phyloP scores from a whole-genome alignment of 768 basidiomycete genomes.

The Tylopilus sp. region DNA sequence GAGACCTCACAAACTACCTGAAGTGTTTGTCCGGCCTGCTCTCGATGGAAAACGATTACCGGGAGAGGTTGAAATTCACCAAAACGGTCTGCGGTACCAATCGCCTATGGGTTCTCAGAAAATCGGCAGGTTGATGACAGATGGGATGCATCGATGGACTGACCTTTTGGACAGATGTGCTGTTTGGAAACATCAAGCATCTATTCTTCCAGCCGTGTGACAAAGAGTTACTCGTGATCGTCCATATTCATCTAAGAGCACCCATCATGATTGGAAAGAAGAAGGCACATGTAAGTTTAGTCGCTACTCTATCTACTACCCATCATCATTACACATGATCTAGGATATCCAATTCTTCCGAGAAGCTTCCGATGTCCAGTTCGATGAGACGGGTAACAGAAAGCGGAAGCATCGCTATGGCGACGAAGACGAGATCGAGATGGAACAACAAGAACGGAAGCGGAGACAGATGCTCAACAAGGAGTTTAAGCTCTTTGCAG shows the following conservation, averaged over 20 bases:
- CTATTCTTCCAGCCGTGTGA: conserved; percentile 99
- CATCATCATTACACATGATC: conserved; percentile 1
- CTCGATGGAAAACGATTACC: conserved; percentile 92
- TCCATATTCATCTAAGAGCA: conserved; percentile 89
- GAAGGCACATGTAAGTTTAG: conserved; percentile 77
- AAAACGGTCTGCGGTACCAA: conserved; percentile 93
- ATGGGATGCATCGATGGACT: not conserved
- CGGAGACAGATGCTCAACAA: conserved; percentile 86
- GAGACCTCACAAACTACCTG: conserved; percentile 80
- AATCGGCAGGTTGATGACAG: conserved; percentile 59
- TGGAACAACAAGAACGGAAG: conserved; percentile 95
- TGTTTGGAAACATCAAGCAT: conserved; percentile 97
- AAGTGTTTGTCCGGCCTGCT: conserved; percentile 91
- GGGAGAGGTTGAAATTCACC: conserved; percentile 98
- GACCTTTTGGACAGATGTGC: conserved; percentile 57
- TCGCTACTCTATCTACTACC: not conserved
- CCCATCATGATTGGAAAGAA: conserved; percentile 99
- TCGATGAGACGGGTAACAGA: conserved; percentile 98
- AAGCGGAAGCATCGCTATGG: conserved; percentile 96
- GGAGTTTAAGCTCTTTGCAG: conserved; percentile 90
- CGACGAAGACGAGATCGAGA: conserved; percentile 98
- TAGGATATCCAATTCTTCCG: conserved; percentile 98
- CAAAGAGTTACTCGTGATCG: conserved; percentile 88
- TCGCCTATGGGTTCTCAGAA: conserved; percentile 85
- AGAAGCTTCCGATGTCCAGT: conserved; percentile 95